These are phyloP conservation scores for Penicillium arizonense DNA, from an alignment of 495 filamentous ascomycete species.

Conservation along the genomic window DNA sequence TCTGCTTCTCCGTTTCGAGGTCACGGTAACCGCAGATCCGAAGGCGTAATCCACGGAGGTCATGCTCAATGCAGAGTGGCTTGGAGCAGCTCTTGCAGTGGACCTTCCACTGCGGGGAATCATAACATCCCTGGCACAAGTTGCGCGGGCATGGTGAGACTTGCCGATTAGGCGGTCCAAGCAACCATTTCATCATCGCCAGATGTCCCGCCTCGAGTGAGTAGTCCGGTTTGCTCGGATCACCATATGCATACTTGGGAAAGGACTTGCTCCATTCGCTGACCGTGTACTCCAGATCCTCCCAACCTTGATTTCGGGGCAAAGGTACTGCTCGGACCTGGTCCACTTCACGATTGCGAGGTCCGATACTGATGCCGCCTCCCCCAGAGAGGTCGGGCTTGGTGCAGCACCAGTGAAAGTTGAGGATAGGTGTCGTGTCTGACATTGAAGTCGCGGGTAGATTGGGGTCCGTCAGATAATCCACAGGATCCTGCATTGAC, in stretches of 20 bases:
- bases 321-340: conserved; percentile 57
- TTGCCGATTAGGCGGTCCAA: conserved; percentile 46
- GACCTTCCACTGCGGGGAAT: conserved; percentile 58
- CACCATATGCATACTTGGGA: conserved; percentile 44
- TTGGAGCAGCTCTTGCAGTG: conserved; percentile 57
- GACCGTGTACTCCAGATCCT: conserved; percentile 52
- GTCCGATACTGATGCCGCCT: conserved; percentile 58
- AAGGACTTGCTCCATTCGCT: conserved; percentile 46
- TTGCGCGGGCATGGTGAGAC: conserved; percentile 55
- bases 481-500: conserved; percentile 52
- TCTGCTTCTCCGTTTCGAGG: conserved; percentile 51
- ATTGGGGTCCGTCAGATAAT: conserved; percentile 27
- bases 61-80: conserved; percentile 60
- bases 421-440: conserved; percentile 42
- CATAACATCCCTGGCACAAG: conserved; percentile 58
- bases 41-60: conserved; percentile 58
- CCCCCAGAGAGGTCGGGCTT: conserved; percentile 61
- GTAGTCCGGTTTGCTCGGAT: conserved; percentile 41
- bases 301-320: conserved; percentile 52
- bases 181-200: conserved; percentile 50
- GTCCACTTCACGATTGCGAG: conserved; percentile 52
- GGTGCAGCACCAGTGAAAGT: conserved; percentile 62
- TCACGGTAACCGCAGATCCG: conserved; percentile 60
- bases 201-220: conserved; percentile 46
- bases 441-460: conserved; percentile 24